phyloP scores from a whole-genome alignment of 2,329 filamentous ascomycete species.

The Aspergillus fructus region DNA sequence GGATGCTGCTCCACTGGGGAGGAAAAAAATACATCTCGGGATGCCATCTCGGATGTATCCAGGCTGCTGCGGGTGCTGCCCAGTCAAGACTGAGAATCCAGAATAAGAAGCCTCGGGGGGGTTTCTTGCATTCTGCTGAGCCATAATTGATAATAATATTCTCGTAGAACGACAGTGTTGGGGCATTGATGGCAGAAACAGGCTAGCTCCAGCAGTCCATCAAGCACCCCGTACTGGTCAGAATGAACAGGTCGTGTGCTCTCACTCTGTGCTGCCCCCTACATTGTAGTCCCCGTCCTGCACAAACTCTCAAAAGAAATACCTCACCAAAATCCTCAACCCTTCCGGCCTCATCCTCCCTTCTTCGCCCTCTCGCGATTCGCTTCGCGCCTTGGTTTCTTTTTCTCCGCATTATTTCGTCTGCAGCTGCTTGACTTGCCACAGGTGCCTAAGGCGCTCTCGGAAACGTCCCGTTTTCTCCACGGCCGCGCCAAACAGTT shows the following conservation, averaged over 20 bases:
- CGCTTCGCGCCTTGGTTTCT: constrained; percentile 7
- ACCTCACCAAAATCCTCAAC: constrained; percentile 14
- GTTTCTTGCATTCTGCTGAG: background rate
- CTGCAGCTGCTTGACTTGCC: background rate
- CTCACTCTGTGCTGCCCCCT: constrained; percentile 13
- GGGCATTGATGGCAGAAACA: background rate
- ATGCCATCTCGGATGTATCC: constrained; percentile 16
- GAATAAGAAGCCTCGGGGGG: no score
- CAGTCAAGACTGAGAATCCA: no score
- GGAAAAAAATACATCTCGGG: constrained; percentile 11
- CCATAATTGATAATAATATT: background rate
- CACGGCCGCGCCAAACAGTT: constrained; percentile 14
- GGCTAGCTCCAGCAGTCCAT: background rate
- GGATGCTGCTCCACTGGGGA: constrained; percentile 12
- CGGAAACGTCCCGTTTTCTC: constrained; percentile 24
- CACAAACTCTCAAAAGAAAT: constrained; percentile 14
- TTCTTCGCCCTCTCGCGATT: background rate
- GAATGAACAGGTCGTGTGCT: background rate
- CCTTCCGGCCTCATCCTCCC: background rate
- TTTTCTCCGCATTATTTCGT: constrained; percentile 25
- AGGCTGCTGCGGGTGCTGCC: background rate
- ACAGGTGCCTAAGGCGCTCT: constrained; percentile 8
- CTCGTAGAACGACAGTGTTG: background rate
- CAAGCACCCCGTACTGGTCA: background rate
- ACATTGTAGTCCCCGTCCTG: constrained; percentile 23